Base-by-base conservation (phyloP, 75 land plant genomes). In the Chamaecyparis obtusa region DNA sequence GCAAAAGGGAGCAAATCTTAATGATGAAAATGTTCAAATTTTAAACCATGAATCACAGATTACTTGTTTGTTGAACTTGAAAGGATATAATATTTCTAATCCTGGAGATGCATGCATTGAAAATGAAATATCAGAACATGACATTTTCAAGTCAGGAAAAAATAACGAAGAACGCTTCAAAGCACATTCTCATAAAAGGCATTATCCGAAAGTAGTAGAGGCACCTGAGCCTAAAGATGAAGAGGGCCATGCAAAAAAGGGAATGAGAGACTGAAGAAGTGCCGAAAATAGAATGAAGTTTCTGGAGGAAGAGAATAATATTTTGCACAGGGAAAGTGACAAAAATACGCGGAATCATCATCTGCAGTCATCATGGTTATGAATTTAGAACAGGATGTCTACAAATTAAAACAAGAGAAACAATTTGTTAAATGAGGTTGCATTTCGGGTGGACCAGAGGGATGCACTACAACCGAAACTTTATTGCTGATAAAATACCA, bases 381-480 rank as follows among this genome's bases (percentile, higher is more conserved):
- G 72, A 90, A 88, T 79, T 87, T 91, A 85, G 88, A 94, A 78
- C 87, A 87, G 60, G 93, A 93, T 55, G 85, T 91, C 9, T 75
- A 32, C 24, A 85, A 75, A 24, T 69, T 95, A 64, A 92, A 90
- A 85, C 88, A 91, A 27, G 32, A 89, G 85, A 41, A 64, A 11
- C 36, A 88, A 89, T 78, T 94, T 93, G 84, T 56, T 49, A 19
- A 46, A 51, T 54, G 95, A 93, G 60, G 89, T 92, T 86, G 88
- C 87, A 87, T 87, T 89, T 56, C 88, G 90, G 80, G 83, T 87
- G 44, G 87, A 89, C 35, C 87, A 93, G 83, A 90, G 88, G 77
- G 87, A 88, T 85, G 89, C 87, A 83, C 93, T 95, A 78, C 93
- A 93, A 83, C 92, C 89, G 82, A 93, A 93, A 60, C 86, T 93